These are phyloP conservation scores for Elaeis guineensis DNA, from an alignment of 176 grass and related monocot genomes.

Conservation along the genomic window DNA sequence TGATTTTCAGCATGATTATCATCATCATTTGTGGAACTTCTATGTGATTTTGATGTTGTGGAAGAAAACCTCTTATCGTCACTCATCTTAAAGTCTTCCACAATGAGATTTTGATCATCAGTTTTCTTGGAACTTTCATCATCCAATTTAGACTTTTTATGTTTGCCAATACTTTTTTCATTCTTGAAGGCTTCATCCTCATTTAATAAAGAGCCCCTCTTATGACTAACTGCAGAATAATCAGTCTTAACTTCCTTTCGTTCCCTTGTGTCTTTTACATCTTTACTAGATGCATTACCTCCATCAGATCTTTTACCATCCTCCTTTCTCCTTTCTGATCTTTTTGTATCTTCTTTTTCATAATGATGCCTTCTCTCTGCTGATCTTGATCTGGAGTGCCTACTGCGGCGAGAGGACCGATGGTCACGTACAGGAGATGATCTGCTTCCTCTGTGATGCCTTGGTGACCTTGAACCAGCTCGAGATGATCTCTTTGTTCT, in stretches of 20 bases:
- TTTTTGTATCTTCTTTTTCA: slow-evolving; percentile 53
- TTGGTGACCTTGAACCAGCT: slow-evolving; percentile 52
- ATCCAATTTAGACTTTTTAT: slow-evolving; percentile 42
- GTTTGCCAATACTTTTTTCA: slow-evolving; percentile 18
- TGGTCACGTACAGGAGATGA: slow-evolving; percentile 36
- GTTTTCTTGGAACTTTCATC: slow-evolving; percentile 14
- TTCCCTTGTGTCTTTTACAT: slow-evolving; percentile 41
- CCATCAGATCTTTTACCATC: slow-evolving; percentile 26
- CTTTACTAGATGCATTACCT: slow-evolving; percentile 36
- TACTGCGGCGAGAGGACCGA: slow-evolving; percentile 31
- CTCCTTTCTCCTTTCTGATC: background rate
- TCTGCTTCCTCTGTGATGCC: slow-evolving; percentile 39
- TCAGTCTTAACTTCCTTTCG: slow-evolving; percentile 37
- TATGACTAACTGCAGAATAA: slow-evolving; percentile 26
- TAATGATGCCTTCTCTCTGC: slow-evolving; percentile 55
- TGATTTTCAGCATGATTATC: slow-evolving; percentile 14
- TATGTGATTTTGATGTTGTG: slow-evolving; percentile 37
- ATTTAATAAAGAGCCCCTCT: slow-evolving; percentile 32
- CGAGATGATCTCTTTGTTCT: slow-evolving; percentile 46
- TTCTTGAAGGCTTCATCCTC: slow-evolving; percentile 43
- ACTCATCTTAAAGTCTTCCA: slow-evolving; percentile 16
- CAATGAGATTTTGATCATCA: slow-evolving; percentile 19
- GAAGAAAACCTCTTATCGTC: slow-evolving; percentile 32
- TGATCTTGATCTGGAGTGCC: slow-evolving; percentile 79
- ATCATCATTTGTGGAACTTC: slow-evolving; percentile 14